Evolutionary conservation across 345 rosid species (phyloP).

Genomic region (Gossypium bickii): DNA sequence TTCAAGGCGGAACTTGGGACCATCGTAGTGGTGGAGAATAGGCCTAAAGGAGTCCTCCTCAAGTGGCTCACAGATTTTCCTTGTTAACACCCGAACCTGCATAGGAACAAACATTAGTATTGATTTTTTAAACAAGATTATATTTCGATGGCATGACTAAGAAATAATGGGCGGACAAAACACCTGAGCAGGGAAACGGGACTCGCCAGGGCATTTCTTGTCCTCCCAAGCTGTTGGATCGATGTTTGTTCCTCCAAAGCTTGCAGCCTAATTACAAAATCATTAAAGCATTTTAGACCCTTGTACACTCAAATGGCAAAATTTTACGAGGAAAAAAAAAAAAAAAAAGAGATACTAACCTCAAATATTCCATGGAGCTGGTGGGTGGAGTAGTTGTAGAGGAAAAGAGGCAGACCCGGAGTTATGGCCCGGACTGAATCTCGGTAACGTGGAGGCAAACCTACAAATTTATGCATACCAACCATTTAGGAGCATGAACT

Average conservation of each 20-base stretch:
- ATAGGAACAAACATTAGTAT: background rate
- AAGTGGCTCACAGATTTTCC: slow-evolving; percentile 77
- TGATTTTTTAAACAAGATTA: background rate
- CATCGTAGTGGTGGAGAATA: slow-evolving; percentile 94
- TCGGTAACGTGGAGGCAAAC: slow-evolving; percentile 89
- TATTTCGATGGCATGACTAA: background rate
- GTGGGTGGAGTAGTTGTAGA: slow-evolving; percentile 97
- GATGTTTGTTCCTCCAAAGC: slow-evolving; percentile 94
- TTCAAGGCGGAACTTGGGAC: slow-evolving; percentile 96
- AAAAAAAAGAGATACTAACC: slow-evolving; percentile 31
- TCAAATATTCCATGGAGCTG: slow-evolving; percentile 95
- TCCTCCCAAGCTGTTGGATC: slow-evolving; percentile 94
- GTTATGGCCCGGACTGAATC: slow-evolving; percentile 95
- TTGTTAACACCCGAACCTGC: slow-evolving; percentile 69
- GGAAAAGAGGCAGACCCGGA: slow-evolving; percentile 94
- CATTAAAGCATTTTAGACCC: background rate
- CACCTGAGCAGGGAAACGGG: slow-evolving; percentile 97
- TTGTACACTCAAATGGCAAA: background rate
- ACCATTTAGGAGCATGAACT: background rate
- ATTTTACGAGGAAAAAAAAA: background rate
- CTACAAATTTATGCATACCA: slow-evolving; percentile 22
- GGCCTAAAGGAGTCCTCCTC: slow-evolving; percentile 99
- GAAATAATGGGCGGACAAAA: background rate
- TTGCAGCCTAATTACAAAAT: slow-evolving; percentile 54
- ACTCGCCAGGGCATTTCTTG: slow-evolving; percentile 88